Percentiles rank a stretch among this genome's conserved stretches.
Evolutionary conservation across 2,329 filamentous ascomycete species (phyloP).

Genomic region (Phoma sp.): DNA sequence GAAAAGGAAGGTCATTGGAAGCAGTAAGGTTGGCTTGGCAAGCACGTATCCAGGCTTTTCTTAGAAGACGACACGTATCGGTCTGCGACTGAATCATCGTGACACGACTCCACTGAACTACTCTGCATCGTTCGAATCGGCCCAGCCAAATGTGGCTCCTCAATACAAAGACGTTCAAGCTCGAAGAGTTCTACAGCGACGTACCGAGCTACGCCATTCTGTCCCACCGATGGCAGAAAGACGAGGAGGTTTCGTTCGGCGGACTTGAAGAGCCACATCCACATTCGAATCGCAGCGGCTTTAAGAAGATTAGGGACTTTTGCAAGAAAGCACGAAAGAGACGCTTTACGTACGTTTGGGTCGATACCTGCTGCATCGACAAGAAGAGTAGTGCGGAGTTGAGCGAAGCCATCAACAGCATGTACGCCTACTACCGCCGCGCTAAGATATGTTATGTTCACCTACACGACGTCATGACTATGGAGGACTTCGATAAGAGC

Average conservation of each 20-base stretch:
- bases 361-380: constrained; percentile 3
- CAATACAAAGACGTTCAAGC: background rate
- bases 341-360: background rate
- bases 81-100: background rate
- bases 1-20: background rate
- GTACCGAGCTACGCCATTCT: constrained; percentile 1
- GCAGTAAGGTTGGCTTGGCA: background rate
- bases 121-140: background rate
- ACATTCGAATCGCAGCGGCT: background rate
- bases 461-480: background rate
- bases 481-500: no score
- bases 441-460: background rate
- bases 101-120: background rate
- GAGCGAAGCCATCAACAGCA: background rate
- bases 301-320: background rate
- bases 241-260: background rate
- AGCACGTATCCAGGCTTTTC: background rate
- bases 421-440: background rate
- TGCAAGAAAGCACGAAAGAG: background rate
- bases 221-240: background rate
- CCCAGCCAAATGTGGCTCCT: background rate
- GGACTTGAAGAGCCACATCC: constrained; percentile 1
- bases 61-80: background rate
- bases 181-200: background rate
- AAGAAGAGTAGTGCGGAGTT: background rate